Evolutionary conservation across 257 asterid species (phyloP).

Genomic region (Nicotiana otophora): DNA sequence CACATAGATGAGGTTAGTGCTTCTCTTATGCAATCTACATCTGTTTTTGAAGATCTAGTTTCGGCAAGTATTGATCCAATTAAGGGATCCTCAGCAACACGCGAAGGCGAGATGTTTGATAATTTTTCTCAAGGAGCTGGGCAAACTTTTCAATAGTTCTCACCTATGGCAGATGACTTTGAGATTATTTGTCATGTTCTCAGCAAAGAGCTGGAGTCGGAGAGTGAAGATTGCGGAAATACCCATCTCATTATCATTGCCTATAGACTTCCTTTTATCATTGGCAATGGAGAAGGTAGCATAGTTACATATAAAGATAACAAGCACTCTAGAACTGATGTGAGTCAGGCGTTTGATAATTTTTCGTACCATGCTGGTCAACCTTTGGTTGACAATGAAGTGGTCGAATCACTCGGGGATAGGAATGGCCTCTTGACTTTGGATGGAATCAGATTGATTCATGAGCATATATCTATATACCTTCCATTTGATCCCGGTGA

Average conservation of each 20-base stretch:
- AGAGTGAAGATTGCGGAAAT: neutral
- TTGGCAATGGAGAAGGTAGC: neutral
- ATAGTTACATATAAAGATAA: neutral
- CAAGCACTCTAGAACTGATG: neutral
- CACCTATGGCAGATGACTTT: neutral
- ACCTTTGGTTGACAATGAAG: neutral
- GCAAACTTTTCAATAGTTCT: neutral
- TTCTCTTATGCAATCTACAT: no score
- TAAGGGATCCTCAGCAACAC: neutral
- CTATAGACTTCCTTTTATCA: neutral
- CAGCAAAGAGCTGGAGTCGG: neutral
- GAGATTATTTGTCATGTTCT: neutral
- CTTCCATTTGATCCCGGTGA: no score
- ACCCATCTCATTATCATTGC: neutral
- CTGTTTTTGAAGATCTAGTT: neutral
- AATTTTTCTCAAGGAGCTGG: neutral
- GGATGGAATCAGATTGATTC: no score
- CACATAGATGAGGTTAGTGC: no score
- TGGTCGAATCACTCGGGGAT: neutral
- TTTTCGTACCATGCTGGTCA: neutral
- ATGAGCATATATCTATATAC: no score
- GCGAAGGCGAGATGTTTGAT: neutral
- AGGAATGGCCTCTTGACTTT: no score
- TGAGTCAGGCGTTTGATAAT: no score
- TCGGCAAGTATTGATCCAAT: neutral